Conservation (phyloP, 2,329 filamentous ascomycete species). For the Clathrospora elynae region DNA sequence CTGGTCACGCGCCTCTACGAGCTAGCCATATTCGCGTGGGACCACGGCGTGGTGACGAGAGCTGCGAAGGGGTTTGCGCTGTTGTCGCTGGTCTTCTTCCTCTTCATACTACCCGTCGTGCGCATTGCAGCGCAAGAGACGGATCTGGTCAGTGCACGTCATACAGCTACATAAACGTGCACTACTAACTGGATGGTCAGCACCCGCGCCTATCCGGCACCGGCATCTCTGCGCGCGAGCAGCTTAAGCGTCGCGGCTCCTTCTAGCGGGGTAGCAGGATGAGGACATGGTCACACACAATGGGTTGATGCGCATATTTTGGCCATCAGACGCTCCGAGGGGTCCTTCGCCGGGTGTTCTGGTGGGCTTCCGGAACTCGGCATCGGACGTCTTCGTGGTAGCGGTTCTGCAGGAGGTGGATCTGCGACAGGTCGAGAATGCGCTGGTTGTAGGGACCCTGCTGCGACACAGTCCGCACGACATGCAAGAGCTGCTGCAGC, state of each 20-base stretch:
- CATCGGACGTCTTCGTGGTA: slow-evolving; percentile 86
- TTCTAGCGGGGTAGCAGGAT: slow-evolving; percentile 69
- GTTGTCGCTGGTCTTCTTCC: slow-evolving; percentile 81
- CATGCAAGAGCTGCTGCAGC: slow-evolving; percentile 76
- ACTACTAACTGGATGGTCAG: slow-evolving; percentile 53
- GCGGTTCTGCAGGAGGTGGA: slow-evolving; percentile 89
- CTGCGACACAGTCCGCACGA: slow-evolving; percentile 82
- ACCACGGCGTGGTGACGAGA: slow-evolving; percentile 93
- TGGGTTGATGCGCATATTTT: slow-evolving; percentile 98
- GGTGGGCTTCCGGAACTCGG: slow-evolving; percentile 94
- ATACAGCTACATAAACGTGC: not conserved
- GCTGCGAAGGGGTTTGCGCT: slow-evolving; percentile 83
- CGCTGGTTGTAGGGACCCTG: slow-evolving; percentile 80
- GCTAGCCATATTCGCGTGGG: slow-evolving; percentile 95
- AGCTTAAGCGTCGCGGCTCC: slow-evolving; percentile 89
- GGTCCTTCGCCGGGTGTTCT: slow-evolving; percentile 80
- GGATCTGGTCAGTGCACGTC: slow-evolving; percentile 66
- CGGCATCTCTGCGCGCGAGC: slow-evolving; percentile 92
- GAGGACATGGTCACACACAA: slow-evolving; percentile 69
- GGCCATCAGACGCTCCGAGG: slow-evolving; percentile 84
- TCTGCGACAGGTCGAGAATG: slow-evolving; percentile 72
- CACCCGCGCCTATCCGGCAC: slow-evolving; percentile 79
- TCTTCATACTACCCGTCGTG: slow-evolving; percentile 82
- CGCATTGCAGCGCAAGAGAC: slow-evolving; percentile 81
- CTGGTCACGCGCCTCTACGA: slow-evolving; percentile 96